These are phyloP conservation scores for Jaenimonas drosophilae DNA, from an alignment of 208 protist species.

Conservation along the genomic window DNA sequence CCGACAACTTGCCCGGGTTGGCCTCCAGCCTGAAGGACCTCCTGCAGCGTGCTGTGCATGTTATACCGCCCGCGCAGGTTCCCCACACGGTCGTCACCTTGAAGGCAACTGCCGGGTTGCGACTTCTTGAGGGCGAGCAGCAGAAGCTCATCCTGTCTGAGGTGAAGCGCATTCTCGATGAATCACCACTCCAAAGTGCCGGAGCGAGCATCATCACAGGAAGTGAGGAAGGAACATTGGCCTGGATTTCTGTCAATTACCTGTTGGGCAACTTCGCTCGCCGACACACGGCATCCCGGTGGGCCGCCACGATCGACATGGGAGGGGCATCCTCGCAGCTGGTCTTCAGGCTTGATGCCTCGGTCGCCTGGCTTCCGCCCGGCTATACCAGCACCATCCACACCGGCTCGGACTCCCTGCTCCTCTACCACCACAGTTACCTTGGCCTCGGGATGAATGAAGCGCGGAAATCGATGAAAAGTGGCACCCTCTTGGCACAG, in stretches of 20 bases:
- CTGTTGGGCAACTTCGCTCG: slow-evolving; percentile 22
- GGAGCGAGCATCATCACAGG: slow-evolving; percentile 45
- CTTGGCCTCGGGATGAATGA: slow-evolving; percentile 67
- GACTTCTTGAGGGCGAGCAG: slow-evolving; percentile 20
- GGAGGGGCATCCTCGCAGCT: slow-evolving; percentile 74
- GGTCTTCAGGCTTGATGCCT: slow-evolving; percentile 27
- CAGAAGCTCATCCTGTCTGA: slow-evolving; percentile 17
- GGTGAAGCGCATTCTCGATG: slow-evolving; percentile 9
- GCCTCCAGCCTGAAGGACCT: slow-evolving; percentile 15
- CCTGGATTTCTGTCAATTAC: slow-evolving; percentile 83
- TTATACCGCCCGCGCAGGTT: slow-evolving; percentile 17
- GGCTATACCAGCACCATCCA: slow-evolving; percentile 4
- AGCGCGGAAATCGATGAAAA: no score
- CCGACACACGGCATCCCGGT: background rate
- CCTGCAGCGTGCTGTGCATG: slow-evolving; percentile 13
- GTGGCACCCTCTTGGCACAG: no score
- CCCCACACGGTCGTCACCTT: slow-evolving; percentile 34
- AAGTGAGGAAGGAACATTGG: slow-evolving; percentile 59
- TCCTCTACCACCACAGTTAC: slow-evolving; percentile 74
- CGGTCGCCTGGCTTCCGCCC: slow-evolving; percentile 29
- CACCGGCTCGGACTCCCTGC: slow-evolving; percentile 3
- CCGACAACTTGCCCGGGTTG: slow-evolving; percentile 7
- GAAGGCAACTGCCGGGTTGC: slow-evolving; percentile 57
- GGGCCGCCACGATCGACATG: slow-evolving; percentile 61
- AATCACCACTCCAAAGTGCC: slow-evolving; percentile 14